Base-by-base conservation (phyloP, 1,284 basidiomycete genomes). In the Boletus calvinii region DNA sequence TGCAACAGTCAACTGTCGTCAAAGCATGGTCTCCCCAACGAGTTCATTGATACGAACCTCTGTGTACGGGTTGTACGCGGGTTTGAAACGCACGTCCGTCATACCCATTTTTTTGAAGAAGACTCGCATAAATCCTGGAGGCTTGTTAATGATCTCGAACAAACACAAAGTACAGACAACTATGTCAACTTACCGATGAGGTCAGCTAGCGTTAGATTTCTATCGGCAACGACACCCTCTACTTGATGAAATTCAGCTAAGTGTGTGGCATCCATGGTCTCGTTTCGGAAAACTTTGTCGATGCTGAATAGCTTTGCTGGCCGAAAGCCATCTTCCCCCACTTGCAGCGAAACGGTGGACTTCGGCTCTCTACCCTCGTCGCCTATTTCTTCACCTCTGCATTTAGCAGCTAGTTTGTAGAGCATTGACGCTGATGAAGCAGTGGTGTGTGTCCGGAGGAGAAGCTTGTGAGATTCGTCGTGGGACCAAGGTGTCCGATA, bases 61-160 rank as follows among this genome's bases (percentile, higher is more conserved):
- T 31, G 94, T 97, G 77, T 97, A 98, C 1, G 94, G 93, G 63
- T 96, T 96, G 72, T 95, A 96, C 3, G 94, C 94, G 15, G 97
- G 97, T 76, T 98, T 99, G 87, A 99, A 98, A 56, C 95, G 80
- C 20, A 99, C 77, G 67, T 93, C 85, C 61, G 87, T 83, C 62
- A 98, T 90, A 48, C 97, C 97, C 90, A 98, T 98, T 75, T 99
- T 99, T 60, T 79, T 84, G 82, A 99, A 99, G 79, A 99, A 99
- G 52, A 94, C 91, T 61, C 92, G 82, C 94, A 98, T 97, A 77
- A 98, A 97, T 24, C 94, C 94, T 95, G 59, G 11, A 20, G 34
- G 48, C 38, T 37, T 12, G 46, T 56, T 2, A 11, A 42, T 35
- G 15, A 35, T 31, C 12, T 43, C 9, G 30, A 41, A 37, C 15